Conservation (phyloP, 768 basidiomycete species). For the Termitomyces sp. region DNA sequence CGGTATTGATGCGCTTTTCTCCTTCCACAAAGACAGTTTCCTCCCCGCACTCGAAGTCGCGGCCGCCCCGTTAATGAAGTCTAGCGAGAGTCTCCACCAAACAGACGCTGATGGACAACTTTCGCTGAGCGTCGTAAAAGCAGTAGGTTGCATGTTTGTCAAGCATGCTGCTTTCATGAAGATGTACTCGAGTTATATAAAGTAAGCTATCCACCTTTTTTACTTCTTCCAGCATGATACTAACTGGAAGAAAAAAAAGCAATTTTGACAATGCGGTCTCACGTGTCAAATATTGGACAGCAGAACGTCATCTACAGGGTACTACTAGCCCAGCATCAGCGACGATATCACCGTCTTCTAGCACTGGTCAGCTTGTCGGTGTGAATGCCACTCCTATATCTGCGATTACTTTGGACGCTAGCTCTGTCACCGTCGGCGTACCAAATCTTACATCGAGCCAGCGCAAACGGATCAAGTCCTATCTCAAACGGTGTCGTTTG, state of each 20-base stretch:
- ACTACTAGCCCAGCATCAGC: constrained; percentile 30
- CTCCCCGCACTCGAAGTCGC: constrained; percentile 84
- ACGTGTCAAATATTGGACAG: constrained; percentile 82
- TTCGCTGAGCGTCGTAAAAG: constrained; percentile 68
- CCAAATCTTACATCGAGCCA: constrained; percentile 71
- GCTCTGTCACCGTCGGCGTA: constrained; percentile 33
- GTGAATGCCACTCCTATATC: constrained; percentile 49
- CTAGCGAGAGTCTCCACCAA: constrained; percentile 35
- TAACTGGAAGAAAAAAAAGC: constrained; percentile 30
- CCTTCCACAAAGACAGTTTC: constrained; percentile 91
- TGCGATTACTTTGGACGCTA: constrained; percentile 32
- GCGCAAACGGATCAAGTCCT: constrained; percentile 81
- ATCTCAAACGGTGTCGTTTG: constrained; percentile 84
- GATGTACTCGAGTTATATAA: constrained; percentile 98
- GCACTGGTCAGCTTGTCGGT: constrained; percentile 56
- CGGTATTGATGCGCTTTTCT: constrained; percentile 83
- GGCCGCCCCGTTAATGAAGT: constrained; percentile 58
- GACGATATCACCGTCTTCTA: constrained; percentile 52
- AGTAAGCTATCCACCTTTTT: constrained; percentile 49
- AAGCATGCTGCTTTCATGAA: constrained; percentile 97
- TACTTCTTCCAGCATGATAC: constrained; percentile 2
- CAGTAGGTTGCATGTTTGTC: constrained; percentile 84
- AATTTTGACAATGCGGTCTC: constrained; percentile 93
- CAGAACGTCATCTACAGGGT: constrained; percentile 40
- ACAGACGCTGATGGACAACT: constrained; percentile 67